Conservation (phyloP, 305 asterid species). For the Rubia tinctorum region DNA sequence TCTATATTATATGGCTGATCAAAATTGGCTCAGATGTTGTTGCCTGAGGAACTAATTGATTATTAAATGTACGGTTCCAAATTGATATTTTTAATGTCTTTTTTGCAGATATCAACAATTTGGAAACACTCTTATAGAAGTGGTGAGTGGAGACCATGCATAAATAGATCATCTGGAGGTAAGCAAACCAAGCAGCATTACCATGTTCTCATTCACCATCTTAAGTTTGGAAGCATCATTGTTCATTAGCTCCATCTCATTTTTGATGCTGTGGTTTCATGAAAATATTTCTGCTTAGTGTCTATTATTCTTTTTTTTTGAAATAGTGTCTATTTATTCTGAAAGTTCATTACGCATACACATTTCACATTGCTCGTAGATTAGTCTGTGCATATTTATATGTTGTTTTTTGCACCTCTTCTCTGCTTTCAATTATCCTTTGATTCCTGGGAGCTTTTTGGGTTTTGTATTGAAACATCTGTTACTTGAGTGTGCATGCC, state of each 20-base stretch:
- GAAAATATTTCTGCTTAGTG: neutral
- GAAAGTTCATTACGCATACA: neutral
- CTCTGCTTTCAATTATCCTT: neutral
- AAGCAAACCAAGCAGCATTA: constrained; percentile 14
- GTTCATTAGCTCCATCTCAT: neutral
- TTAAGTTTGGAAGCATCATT: neutral
- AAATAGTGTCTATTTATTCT: neutral
- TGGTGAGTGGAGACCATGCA: constrained; percentile 90
- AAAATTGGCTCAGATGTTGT: neutral
- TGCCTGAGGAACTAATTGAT: neutral
- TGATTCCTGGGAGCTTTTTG: neutral
- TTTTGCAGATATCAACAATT: constrained; percentile 69
- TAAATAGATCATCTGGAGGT: constrained; percentile 70
- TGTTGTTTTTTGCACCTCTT: neutral
- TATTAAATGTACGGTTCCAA: neutral
- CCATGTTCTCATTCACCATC: neutral
- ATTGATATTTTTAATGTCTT: neutral
- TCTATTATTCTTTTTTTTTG: no score
- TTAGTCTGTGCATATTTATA: neutral
- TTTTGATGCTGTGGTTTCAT: neutral
- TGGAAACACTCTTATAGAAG: constrained; percentile 83
- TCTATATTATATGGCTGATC: neutral
- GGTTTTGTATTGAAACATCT: neutral
- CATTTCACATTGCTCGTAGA: neutral
- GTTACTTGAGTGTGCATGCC: neutral